Conservation (phyloP, 2,329 filamentous ascomycete species). For the Nemania sp. region DNA sequence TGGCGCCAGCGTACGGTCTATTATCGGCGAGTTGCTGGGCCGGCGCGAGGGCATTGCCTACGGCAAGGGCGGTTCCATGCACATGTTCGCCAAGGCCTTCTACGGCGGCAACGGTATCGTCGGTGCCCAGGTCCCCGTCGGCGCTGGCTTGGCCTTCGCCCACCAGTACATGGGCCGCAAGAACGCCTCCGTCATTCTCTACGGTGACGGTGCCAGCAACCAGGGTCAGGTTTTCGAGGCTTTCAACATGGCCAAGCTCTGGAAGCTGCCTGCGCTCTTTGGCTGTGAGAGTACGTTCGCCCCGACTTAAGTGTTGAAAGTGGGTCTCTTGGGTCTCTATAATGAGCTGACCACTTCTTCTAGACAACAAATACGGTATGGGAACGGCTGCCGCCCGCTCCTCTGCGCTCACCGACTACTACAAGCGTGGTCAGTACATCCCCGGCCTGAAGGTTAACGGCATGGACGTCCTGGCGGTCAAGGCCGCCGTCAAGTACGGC, state of each 20-base stretch:
- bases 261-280: slow-evolving; percentile 94
- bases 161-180: slow-evolving; percentile 90
- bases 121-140: slow-evolving; percentile 96
- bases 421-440: slow-evolving; percentile 99
- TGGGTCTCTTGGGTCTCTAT: no score
- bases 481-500: slow-evolving; percentile 91
- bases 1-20: slow-evolving; percentile 83
- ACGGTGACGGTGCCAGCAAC: slow-evolving; percentile 98
- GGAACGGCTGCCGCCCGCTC: slow-evolving; percentile 93
- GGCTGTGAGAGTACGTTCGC: slow-evolving; percentile 88
- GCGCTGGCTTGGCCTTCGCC: slow-evolving; percentile 93
- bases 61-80: slow-evolving; percentile 99
- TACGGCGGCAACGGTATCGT: slow-evolving; percentile 99
- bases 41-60: slow-evolving; percentile 96
- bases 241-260: slow-evolving; percentile 99
- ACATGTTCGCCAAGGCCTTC: slow-evolving; percentile 99
- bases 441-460: slow-evolving; percentile 99
- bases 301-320: background rate
- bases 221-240: slow-evolving; percentile 99
- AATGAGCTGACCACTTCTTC: slow-evolving; percentile 33
- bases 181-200: slow-evolving; percentile 85
- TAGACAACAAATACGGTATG: slow-evolving; percentile 99
- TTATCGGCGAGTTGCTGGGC: slow-evolving; percentile 94
- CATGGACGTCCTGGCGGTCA: slow-evolving; percentile 98
- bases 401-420: slow-evolving; percentile 97